Percentiles rank a stretch among this genome's conserved stretches.
phyloP scores from a whole-genome alignment of 169 alveolate genomes.

The Plasmodium berghei region DNA sequence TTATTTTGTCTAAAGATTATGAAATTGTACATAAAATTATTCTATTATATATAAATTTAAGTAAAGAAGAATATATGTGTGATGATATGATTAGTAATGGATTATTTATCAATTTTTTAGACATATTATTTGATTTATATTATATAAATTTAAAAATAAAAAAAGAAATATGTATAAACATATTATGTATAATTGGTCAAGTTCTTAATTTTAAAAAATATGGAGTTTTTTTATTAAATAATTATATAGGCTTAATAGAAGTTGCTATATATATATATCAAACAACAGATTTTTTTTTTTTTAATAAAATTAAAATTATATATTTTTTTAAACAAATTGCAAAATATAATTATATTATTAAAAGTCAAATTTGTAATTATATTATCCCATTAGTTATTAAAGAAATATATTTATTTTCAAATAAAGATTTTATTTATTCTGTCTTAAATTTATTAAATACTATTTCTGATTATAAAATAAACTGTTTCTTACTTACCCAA shows the following conservation, averaged over 20 bases:
- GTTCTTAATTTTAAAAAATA: constrained; percentile 44
- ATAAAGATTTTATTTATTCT: constrained; percentile 52
- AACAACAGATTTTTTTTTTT: constrained; percentile 14
- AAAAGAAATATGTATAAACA: constrained; percentile 61
- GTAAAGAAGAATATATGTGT: constrained; percentile 55
- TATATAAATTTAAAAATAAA: constrained; percentile 16
- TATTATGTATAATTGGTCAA: constrained; percentile 53
- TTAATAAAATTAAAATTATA: constrained; percentile 36
- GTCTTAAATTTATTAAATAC: constrained; percentile 26
- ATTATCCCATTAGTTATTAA: constrained; percentile 31
- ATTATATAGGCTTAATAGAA: constrained; percentile 23
- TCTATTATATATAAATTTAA: constrained; percentile 38
- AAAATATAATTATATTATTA: constrained; percentile 12
- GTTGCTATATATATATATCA: constrained; percentile 41
- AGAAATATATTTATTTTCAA: constrained; percentile 33
- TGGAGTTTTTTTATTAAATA: constrained; percentile 21
- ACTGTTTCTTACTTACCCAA: constrained; percentile 8
- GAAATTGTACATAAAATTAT: constrained; percentile 15
- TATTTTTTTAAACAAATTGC: constrained; percentile 40
- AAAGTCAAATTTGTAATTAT: constrained; percentile 32
- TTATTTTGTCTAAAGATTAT: constrained; percentile 41
- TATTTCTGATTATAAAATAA: constrained; percentile 25
- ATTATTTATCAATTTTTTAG: constrained; percentile 26
- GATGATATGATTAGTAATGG: constrained; percentile 43
- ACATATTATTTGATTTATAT: constrained; percentile 22